Evolutionary conservation across 306 rosid species (phyloP).

Genomic region (Sicyos baderoa): DNA sequence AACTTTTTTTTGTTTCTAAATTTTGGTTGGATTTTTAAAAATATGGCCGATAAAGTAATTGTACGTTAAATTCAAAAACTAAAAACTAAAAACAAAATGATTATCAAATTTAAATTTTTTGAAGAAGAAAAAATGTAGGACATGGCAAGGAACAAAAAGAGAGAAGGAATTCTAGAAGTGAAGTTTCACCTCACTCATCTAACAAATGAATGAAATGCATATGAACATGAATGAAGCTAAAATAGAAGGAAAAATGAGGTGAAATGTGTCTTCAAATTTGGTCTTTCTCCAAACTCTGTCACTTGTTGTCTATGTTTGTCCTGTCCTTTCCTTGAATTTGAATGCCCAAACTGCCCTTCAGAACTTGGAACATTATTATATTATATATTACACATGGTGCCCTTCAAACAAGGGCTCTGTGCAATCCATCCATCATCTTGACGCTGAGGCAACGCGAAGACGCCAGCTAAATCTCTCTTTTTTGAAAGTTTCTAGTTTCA

Average conservation of each 20-base stretch:
- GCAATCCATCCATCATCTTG: neutral
- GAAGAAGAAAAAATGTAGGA: neutral
- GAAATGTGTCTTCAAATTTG: neutral
- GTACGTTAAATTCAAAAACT: no score
- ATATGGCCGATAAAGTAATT: no score
- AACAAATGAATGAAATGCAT: neutral
- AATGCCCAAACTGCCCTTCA: slow-evolving; percentile 6
- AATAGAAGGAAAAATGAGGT: neutral
- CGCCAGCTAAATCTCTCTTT: no score
- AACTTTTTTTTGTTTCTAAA: no score
- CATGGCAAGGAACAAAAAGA: neutral
- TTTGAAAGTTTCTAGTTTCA: neutral
- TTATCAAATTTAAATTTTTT: no score
- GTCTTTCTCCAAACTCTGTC: neutral
- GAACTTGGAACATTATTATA: neutral
- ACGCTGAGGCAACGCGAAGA: neutral
- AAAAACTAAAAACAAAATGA: no score
- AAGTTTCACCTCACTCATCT: slow-evolving; percentile 4
- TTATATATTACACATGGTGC: slow-evolving; percentile 9
- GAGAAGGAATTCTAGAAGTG: neutral
- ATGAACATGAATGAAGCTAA: neutral
- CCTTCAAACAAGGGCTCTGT: slow-evolving; percentile 6
- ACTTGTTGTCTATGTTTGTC: neutral
- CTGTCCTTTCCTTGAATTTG: neutral
- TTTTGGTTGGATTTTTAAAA: no score